Evolutionary conservation across 139 green algal species (phyloP), one percentile per base, ranked within the genome.

Genomic region (Asterochloris erici): DNA sequence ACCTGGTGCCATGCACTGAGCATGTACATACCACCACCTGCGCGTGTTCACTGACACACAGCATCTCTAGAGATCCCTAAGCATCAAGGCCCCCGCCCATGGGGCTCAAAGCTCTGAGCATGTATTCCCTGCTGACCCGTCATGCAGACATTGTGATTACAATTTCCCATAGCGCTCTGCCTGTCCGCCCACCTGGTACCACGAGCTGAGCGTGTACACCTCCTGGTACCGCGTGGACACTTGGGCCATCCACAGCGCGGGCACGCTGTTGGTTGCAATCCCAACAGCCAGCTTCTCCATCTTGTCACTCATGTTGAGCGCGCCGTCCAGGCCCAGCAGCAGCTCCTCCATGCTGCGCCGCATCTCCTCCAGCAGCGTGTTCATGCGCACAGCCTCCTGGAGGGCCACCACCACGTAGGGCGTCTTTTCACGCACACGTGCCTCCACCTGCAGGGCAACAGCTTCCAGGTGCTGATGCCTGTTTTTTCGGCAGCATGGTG

Each of bases 191-290:
- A 79, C 71, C 71, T 74, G 68, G 82, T 93, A 95, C 94, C 94
- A 96, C 11, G 83, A 84, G 0, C 77, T 77, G 64, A 96, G 86
- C 14, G 86, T 90, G 88, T 92, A 93, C 60, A 96, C 93, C 82
- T 95, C 92, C 86, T 98, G 93, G 47, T 96, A 87, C 75, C 94
- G 90, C 1, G 92, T 95, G 77, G 81, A 91, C 93, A 98, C 95
- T 81, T 90, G 84, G 1, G 85, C 84, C 93, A 96, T 96, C 93
- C 90, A 95, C 64, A 90, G 84, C 26, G 83, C 87, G 12, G 91
- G 91, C 78, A 94, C 93, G 15, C 62, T 85, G 88, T 96, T 96
- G 80, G 88, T 92, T 62, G 86, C 84, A 82, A 97, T 93, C 77
- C 90, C 93, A 47, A 76, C 84, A 74, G 84, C 81, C 27, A 97